phyloP scores from a whole-genome alignment of 805 yeast species.

The Dipodascopsis tothii region DNA sequence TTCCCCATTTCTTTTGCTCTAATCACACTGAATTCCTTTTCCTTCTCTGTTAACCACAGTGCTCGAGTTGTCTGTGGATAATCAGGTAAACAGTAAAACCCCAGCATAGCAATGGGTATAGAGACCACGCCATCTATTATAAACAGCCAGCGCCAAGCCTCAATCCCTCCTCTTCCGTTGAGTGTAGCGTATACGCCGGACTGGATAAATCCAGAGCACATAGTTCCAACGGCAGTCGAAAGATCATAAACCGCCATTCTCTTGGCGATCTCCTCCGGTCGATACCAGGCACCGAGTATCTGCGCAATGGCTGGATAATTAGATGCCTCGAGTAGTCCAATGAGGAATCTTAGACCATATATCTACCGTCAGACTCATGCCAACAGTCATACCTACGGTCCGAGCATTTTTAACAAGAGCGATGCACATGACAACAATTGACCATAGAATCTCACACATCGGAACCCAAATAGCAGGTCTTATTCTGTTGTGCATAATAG shows the following conservation, averaged over 20 bases:
- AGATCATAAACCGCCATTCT: conserved; percentile 37
- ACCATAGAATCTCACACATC: conserved; percentile 58
- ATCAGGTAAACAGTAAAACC: conserved; percentile 41
- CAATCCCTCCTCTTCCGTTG: conserved; percentile 22
- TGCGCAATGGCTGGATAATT: conserved; percentile 43
- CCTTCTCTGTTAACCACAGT: conserved; percentile 1
- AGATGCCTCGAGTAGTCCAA: conserved; percentile 64
- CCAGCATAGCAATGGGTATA: conserved; percentile 34
- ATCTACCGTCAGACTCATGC: too few species aligned
- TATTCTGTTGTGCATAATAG: conserved; percentile 28
- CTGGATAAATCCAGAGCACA: conserved; percentile 45
- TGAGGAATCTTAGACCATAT: conserved; percentile 54
- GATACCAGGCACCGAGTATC: conserved; percentile 48
- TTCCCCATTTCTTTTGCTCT: conserved; percentile 6
- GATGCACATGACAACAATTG: conserved; percentile 51
- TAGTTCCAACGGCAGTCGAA: conserved; percentile 36
- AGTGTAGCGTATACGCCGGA: conserved; percentile 36
- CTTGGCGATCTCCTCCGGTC: conserved; percentile 44
- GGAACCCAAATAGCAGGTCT: conserved; percentile 35
- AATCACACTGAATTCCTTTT: conserved; percentile 4
- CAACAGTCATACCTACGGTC: too few species aligned
- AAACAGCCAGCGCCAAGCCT: conserved; percentile 36
- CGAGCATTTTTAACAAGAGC: conserved; percentile 41
- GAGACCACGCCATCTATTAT: conserved; percentile 45
- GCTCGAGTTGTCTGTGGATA: conserved; percentile 6